phyloP scores from a whole-genome alignment of 768 basidiomycete genomes.

The Suillus bovinus region DNA sequence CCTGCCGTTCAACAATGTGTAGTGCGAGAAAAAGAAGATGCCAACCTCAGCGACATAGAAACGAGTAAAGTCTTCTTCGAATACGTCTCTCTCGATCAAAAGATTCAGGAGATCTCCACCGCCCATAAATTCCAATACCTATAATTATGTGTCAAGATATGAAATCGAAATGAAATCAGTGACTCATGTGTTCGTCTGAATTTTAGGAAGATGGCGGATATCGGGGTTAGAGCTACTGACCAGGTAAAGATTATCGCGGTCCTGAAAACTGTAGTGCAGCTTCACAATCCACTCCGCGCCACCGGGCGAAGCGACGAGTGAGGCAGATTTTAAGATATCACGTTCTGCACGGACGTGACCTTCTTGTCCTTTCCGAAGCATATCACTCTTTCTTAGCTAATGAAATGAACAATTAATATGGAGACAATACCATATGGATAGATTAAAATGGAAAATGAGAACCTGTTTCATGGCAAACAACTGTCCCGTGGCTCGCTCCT shows the following conservation, averaged over 20 bases:
- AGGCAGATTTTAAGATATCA: constrained; percentile 90
- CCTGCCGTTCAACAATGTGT: constrained; percentile 20
- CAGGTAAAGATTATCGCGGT: constrained; percentile 92
- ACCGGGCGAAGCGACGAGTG: constrained; percentile 70
- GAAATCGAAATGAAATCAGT: constrained; percentile 61
- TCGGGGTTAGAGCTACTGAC: constrained; percentile 52
- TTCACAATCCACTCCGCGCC: constrained; percentile 93
- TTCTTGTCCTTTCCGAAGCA: constrained; percentile 96
- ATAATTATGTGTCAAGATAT: constrained; percentile 33
- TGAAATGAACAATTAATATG: constrained; percentile 27
- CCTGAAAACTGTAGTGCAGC: constrained; percentile 92
- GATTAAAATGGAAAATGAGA: constrained; percentile 27
- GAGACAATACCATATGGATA: constrained; percentile 18
- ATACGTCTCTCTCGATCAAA: constrained; percentile 88
- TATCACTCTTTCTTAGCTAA: constrained; percentile 84
- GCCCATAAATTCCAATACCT: constrained; percentile 95
- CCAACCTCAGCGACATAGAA: constrained; percentile 93
- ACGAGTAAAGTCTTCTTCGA: constrained; percentile 87
- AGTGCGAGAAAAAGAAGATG: constrained; percentile 21
- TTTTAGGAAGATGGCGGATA: constrained; percentile 17
- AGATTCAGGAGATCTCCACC: constrained; percentile 96
- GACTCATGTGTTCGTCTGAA: constrained; percentile 28
- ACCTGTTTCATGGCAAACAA: constrained; percentile 98
- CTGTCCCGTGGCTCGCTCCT: constrained; percentile 74
- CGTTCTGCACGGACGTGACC: constrained; percentile 96